A percentile compares a stretch with the other conserved stretches of the same genome.
Conservation (phyloP, 495 filamentous ascomycete species). For the Cenococcum geophilum region DNA sequence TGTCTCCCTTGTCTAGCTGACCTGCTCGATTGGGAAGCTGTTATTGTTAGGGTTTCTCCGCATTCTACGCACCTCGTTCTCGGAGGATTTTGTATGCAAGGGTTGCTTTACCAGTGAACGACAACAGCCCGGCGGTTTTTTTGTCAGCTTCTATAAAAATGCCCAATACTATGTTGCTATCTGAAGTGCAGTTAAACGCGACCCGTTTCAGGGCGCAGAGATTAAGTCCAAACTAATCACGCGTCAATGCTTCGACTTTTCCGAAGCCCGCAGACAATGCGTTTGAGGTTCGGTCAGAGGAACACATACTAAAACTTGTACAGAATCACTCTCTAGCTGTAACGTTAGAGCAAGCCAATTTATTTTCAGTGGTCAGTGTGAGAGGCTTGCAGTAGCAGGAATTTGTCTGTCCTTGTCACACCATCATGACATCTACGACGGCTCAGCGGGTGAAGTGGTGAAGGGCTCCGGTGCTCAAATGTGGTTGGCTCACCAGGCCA, state of each 20-base stretch:
- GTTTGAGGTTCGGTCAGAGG: background rate
- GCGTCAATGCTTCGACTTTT: background rate
- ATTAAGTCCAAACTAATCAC: background rate
- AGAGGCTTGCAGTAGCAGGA: slow-evolving; percentile 4
- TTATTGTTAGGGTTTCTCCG: slow-evolving; percentile 24
- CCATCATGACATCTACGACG: slow-evolving; percentile 2
- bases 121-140: slow-evolving; percentile 5
- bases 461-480: background rate
- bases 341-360: background rate
- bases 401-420: background rate
- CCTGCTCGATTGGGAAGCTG: slow-evolving; percentile 18
- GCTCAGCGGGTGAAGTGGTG: background rate
- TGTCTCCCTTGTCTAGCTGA: slow-evolving; percentile 16
- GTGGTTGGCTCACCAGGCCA: background rate
- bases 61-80: slow-evolving; percentile 15
- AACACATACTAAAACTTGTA: background rate
- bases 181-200: background rate
- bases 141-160: background rate
- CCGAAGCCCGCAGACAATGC: background rate
- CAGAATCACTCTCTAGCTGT: background rate
- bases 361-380: background rate
- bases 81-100: background rate
- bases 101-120: background rate
- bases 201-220: background rate
- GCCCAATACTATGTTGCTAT: too few relatives aligned